phyloP scores from a whole-genome alignment of 768 basidiomycete genomes.

The Kwoniella mangroviensis region DNA sequence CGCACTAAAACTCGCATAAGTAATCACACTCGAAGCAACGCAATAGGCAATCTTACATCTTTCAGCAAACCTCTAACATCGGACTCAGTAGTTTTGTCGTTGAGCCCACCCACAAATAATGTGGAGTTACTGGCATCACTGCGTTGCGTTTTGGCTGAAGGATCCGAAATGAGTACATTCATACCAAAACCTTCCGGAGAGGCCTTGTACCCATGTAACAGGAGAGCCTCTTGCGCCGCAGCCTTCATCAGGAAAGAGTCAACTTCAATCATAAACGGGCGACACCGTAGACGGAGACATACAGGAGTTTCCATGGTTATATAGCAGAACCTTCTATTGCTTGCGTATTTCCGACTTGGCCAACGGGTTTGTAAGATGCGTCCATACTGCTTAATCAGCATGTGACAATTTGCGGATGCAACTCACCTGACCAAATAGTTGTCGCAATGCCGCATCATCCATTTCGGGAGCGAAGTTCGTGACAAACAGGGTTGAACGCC shows the following conservation, averaged over 20 bases:
- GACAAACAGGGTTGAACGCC: conserved; percentile 92
- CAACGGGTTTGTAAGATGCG: conserved; percentile 91
- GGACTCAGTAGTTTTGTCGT: conserved; percentile 72
- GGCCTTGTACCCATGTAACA: conserved; percentile 73
- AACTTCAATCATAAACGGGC: conserved; percentile 1
- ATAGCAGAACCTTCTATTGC: conserved; percentile 88
- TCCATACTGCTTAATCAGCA: conserved; percentile 69
- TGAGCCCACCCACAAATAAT: conserved; percentile 84
- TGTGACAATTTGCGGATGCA: too few relatives aligned
- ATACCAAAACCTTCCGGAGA: conserved; percentile 63
- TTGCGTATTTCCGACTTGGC: conserved; percentile 97
- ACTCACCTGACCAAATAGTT: conserved; percentile 76
- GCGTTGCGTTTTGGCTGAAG: conserved; percentile 84
- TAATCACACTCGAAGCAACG: too few relatives aligned
- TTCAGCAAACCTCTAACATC: conserved; percentile 80
- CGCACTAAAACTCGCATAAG: conserved; percentile 65
- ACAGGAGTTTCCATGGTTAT: conserved; percentile 87
- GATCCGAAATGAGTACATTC: conserved; percentile 85
- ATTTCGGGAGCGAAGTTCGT: conserved; percentile 89
- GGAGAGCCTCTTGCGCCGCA: conserved; percentile 71
- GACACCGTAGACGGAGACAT: conserved; percentile 48
- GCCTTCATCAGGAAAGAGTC: conserved; percentile 57
- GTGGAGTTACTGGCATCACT: conserved; percentile 84
- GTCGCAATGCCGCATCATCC: conserved; percentile 76
- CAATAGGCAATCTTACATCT: conserved; percentile 29